Evolutionary conservation across 805 yeast species (phyloP), one percentile per base, ranked within the genome.

Genomic region (Candida jianshihensis): DNA sequence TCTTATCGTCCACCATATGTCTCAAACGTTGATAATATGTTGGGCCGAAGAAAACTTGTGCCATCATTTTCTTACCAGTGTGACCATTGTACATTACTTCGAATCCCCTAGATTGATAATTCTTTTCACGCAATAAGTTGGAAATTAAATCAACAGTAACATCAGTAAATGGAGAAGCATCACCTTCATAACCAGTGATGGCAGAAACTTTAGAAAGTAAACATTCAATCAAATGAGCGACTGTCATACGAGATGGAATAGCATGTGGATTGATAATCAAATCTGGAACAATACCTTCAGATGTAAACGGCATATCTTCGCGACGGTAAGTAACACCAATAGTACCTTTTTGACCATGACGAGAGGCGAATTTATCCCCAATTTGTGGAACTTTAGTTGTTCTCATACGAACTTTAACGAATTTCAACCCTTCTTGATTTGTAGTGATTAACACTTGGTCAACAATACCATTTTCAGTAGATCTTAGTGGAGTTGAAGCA

Each of bases 191-290:
- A 56, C 97, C 98, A 33, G 95, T 81, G 51, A 92, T 70, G 2
- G 97, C 79, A 4, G 97, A 89, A 30, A 92, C 97, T 65, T 92
- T 92, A 34, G 95, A 83, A 52, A 92, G 70, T 61, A 92, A 70
- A 82, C 98, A 92, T 71, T 92, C 99, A 64, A 92, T 90, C 71
- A 92, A 81, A 71, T 92, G 97, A 34, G 98, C 99, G 42, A 92
- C 98, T 28, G 99, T 92, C 99, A 92, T 92, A 75, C 99, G 97
- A 40, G 99, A 92, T 50, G 99, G 99, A 75, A 92, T 92, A 58
- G 97, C 98, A 65, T 92, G 99, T 3, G 99, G 99, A 62, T 92
- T 92, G 60, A 92, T 92, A 54, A 92, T 87, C 57, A 92, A 71
- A 66, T 92, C 99, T 7, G 99, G 99, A 26, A 90, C 97, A 58